Evolutionary conservation across 2,329 filamentous ascomycete genomes (phyloP).

Genomic region (Alternaria postmessia): DNA sequence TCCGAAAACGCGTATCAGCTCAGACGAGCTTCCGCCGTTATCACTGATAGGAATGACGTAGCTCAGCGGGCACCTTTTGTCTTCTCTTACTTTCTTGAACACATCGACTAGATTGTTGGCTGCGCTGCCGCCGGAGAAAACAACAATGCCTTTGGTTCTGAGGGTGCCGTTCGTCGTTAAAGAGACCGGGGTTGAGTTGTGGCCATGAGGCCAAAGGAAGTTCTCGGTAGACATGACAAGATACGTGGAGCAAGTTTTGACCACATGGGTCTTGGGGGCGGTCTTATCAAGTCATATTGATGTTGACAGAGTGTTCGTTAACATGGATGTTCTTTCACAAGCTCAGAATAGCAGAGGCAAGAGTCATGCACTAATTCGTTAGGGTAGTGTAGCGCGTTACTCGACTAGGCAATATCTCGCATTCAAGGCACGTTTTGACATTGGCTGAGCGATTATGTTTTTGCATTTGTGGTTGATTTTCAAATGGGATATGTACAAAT

Average conservation of each 20-base stretch:
- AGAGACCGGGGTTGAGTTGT: conserved; percentile 22
- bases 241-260: conserved; percentile 12
- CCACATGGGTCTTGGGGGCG: conserved; percentile 19
- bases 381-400: conserved; percentile 22
- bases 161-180: conserved; percentile 33
- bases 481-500: conserved; percentile 41
- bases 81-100: conserved; percentile 70
- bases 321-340: conserved; percentile 23
- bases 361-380: conserved; percentile 40
- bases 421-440: conserved; percentile 16
- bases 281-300: conserved; percentile 29
- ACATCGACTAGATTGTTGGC: conserved; percentile 94
- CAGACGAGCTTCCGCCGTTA: conserved; percentile 92
- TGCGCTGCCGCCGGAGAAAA: conserved; percentile 93
- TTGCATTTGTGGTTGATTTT: conserved; percentile 21
- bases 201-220: conserved; percentile 26
- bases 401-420: conserved; percentile 40
- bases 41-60: conserved; percentile 96
- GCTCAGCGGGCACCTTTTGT: conserved; percentile 72
- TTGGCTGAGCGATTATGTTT: not conserved
- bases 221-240: conserved; percentile 32
- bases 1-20: conserved; percentile 92
- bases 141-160: conserved; percentile 69
- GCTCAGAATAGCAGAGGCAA: conserved; percentile 21
- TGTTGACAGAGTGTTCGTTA: conserved; percentile 28